Evolutionary conservation across 345 rosid genomes (phyloP).

Genomic region (Lepidium sativum): DNA sequence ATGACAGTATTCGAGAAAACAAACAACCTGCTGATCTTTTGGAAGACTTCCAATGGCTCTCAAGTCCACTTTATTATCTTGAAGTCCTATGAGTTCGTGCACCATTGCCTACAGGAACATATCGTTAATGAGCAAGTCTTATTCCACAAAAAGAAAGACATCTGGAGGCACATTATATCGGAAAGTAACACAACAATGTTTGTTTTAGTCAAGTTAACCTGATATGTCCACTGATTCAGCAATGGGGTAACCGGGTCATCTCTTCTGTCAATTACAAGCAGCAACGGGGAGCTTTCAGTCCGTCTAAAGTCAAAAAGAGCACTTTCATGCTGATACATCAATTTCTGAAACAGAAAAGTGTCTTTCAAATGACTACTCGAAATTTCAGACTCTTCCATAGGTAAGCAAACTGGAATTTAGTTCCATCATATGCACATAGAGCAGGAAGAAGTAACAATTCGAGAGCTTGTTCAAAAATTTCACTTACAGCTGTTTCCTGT

Average conservation of each 20-base stretch:
- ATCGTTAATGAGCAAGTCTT: slow-evolving; percentile 13
- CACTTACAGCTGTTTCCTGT: slow-evolving; percentile 85
- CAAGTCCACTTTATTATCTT: slow-evolving; percentile 93
- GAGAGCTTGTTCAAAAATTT: not conserved
- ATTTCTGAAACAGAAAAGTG: slow-evolving; percentile 48
- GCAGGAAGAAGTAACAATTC: not conserved
- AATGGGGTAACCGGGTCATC: slow-evolving; percentile 96
- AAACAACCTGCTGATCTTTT: slow-evolving; percentile 79
- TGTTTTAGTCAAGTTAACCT: slow-evolving; percentile 37
- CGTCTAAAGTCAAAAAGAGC: slow-evolving; percentile 94
- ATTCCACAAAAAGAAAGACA: not conserved
- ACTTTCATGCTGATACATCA: slow-evolving; percentile 98
- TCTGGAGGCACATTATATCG: slow-evolving; percentile 8
- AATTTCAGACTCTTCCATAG: not conserved
- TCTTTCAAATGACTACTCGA: not conserved
- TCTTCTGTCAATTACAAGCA: slow-evolving; percentile 85
- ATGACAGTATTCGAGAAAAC: not conserved
- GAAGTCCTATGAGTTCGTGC: slow-evolving; percentile 83
- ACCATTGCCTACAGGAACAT: slow-evolving; percentile 77
- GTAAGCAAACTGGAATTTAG: not conserved
- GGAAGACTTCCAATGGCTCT: slow-evolving; percentile 52
- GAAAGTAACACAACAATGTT: slow-evolving; percentile 1
- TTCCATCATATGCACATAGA: not conserved
- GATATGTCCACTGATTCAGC: slow-evolving; percentile 98
- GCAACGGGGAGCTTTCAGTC: slow-evolving; percentile 72